Evolutionary conservation across 2,329 filamentous ascomycete species (phyloP).

Genomic region (Verticillium longisporum): DNA sequence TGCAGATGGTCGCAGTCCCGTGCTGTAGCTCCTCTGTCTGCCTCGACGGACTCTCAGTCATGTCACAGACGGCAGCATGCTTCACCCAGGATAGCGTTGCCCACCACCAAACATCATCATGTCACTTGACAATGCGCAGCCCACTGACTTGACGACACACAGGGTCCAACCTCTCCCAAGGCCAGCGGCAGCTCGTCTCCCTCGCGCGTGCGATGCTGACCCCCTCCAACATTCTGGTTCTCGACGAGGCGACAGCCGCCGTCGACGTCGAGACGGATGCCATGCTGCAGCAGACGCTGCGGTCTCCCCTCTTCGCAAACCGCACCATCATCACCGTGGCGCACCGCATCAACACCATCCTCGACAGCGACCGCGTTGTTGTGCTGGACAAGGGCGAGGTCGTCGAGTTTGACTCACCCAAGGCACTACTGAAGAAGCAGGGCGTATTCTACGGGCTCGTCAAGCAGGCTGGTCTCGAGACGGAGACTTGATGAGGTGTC

Average conservation of each 20-base stretch:
- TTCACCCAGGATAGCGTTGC: neutral
- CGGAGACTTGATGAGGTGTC: conserved; percentile 24
- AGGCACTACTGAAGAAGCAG: conserved; percentile 65
- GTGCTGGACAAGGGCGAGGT: conserved; percentile 88
- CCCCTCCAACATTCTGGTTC: conserved; percentile 87
- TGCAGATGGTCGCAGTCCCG: conserved; percentile 19
- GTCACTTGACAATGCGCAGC: conserved; percentile 6
- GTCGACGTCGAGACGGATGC: conserved; percentile 64
- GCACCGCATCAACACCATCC: conserved; percentile 95
- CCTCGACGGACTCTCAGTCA: conserved; percentile 8
- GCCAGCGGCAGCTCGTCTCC: conserved; percentile 89
- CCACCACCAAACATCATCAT: neutral
- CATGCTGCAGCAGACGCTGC: conserved; percentile 57
- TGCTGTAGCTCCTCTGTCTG: conserved; percentile 10
- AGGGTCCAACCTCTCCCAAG: conserved; percentile 93
- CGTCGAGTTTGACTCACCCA: conserved; percentile 85
- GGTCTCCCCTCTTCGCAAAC: conserved; percentile 68
- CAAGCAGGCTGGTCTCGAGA: conserved; percentile 74
- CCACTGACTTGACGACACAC: conserved; percentile 13
- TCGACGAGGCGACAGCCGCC: conserved; percentile 90
- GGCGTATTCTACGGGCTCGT: conserved; percentile 87
- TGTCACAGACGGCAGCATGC: neutral
- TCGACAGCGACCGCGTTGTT: conserved; percentile 82
- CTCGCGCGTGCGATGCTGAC: conserved; percentile 81
- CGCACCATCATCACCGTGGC: conserved; percentile 97